Percentiles rank a stretch among this genome's conserved stretches.
Evolutionary conservation across 352 stramenopile species (phyloP).

Genomic region (Pythium guiyangense): DNA sequence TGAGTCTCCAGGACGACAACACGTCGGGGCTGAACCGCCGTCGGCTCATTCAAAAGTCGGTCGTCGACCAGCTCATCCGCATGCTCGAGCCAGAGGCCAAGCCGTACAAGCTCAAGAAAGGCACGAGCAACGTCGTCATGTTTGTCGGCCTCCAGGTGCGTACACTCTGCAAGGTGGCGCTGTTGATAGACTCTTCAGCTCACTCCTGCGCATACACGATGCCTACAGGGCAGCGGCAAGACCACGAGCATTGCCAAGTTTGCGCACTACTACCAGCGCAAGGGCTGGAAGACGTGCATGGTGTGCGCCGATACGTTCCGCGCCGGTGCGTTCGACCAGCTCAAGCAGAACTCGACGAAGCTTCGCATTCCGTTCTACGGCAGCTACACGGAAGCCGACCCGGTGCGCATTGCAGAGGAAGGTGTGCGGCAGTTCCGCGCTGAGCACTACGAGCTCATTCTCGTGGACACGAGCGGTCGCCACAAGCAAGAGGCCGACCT

Average conservation of each 20-base stretch:
- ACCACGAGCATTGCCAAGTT: constrained; percentile 99
- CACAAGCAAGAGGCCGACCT: constrained; percentile 98
- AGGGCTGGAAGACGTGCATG: constrained; percentile 98
- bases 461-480: constrained; percentile 98
- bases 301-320: constrained; percentile 99
- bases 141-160: constrained; percentile 80
- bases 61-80: constrained; percentile 86
- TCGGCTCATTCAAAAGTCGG: constrained; percentile 88
- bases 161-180: too few species aligned
- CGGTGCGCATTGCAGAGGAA: constrained; percentile 96
- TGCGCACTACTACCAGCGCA: constrained; percentile 97
- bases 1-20: constrained; percentile 74
- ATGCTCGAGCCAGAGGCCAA: constrained; percentile 87
- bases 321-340: constrained; percentile 98
- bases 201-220: too few species aligned
- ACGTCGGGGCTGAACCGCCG: constrained; percentile 77
- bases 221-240: constrained; percentile 94
- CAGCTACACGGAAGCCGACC: constrained; percentile 97
- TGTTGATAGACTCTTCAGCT: too few species aligned
- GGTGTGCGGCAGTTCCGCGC: constrained; percentile 95
- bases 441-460: constrained; percentile 98
- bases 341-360: constrained; percentile 99
- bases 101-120: constrained; percentile 90
- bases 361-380: constrained; percentile 98
- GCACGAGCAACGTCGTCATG: constrained; percentile 91